A percentile compares a stretch with the other conserved stretches of the same genome.
Conservation (phyloP, 78 protist species). For the Acrasis kona region DNA sequence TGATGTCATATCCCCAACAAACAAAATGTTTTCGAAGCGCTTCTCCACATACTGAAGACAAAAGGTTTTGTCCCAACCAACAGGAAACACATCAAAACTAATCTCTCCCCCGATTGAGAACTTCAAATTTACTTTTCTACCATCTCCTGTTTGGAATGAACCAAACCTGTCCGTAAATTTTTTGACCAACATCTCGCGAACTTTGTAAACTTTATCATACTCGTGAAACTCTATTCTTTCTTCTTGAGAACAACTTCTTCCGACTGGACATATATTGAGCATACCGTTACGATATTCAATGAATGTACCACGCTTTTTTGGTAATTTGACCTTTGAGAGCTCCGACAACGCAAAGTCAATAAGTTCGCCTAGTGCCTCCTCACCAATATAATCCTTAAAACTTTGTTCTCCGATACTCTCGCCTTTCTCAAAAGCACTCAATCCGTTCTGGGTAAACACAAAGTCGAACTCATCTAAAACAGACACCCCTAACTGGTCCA, state of each 20-base stretch:
- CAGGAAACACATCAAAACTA: constrained; percentile 95
- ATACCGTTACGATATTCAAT: constrained; percentile 90
- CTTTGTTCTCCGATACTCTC: constrained; percentile 15
- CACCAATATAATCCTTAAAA: constrained; percentile 61
- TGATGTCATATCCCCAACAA: constrained; percentile 97
- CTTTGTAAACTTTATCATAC: constrained; percentile 68
- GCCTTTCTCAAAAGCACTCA: constrained; percentile 78
- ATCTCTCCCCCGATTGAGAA: constrained; percentile 98
- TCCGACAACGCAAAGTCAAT: constrained; percentile 59
- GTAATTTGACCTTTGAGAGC: constrained; percentile 79
- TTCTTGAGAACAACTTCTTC: constrained; percentile 89
- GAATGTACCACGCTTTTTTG: constrained; percentile 57
- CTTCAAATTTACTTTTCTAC: constrained; percentile 39
- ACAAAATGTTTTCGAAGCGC: constrained; percentile 77
- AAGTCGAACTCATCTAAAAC: constrained; percentile 53
- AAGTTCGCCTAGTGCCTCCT: constrained; percentile 58
- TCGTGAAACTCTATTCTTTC: constrained; percentile 89
- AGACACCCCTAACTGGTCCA: constrained; percentile 81
- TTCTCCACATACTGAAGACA: constrained; percentile 74
- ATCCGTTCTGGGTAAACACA: constrained; percentile 95
- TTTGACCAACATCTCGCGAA: constrained; percentile 71
- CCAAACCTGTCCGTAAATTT: constrained; percentile 56
- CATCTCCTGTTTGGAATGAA: not conserved
- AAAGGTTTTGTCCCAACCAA: constrained; percentile 96
- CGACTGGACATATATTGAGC: constrained; percentile 97